Evolutionary conservation across 23 red algal genomes (phyloP), one percentile per base, ranked within the genome.

Genomic region (Gracilariopsis chorda): DNA sequence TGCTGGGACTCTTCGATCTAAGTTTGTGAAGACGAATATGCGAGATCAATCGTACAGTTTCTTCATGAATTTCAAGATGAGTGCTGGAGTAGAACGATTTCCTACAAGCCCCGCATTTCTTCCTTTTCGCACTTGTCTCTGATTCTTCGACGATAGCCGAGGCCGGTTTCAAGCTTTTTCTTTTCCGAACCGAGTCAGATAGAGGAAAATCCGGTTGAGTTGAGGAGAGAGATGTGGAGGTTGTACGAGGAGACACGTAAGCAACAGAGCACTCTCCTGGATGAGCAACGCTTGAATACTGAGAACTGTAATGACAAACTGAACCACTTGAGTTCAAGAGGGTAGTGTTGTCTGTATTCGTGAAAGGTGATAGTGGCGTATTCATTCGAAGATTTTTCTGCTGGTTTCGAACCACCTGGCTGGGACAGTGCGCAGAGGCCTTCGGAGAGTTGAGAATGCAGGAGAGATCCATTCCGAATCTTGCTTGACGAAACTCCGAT

Each of bases 21-120:
- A 63, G 9, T 11, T 11, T 29, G 11, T 63, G 10, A 19, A 63
- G 34, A 11, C 58, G n/a, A 53, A 30, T 63, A 0, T 4, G 58
- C n/a, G n/a, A n/a, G n/a, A n/a, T n/a, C n/a, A n/a, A n/a, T 45
- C 67, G 17, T 46, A 73, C 67, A n/a, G 67, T 73, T 73, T 73
- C 67, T 46, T 46, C 40, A 46, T 73, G 67, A 47, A 73, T 73
- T 2, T 73, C 67, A 36, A 73, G 28, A 73, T 73, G 67, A 20
- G 67, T 73, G 28, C 67, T 73, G 8, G 67, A 73, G 67, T 73
- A 73, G 17, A 73, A 73, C 3, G 67, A 45, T 12, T 73, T 73
- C 67, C 42, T 45, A 24, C 67, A 73, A 2, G 40, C 24, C 32
- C 17, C 67, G 47, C 67, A 73, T 23, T 45, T 73, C 17, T 42